A percentile compares a stretch with the other conserved stretches of the same genome.
Conservation (phyloP, 495 filamentous ascomycete genomes). For the Durotheca rogersii region DNA sequence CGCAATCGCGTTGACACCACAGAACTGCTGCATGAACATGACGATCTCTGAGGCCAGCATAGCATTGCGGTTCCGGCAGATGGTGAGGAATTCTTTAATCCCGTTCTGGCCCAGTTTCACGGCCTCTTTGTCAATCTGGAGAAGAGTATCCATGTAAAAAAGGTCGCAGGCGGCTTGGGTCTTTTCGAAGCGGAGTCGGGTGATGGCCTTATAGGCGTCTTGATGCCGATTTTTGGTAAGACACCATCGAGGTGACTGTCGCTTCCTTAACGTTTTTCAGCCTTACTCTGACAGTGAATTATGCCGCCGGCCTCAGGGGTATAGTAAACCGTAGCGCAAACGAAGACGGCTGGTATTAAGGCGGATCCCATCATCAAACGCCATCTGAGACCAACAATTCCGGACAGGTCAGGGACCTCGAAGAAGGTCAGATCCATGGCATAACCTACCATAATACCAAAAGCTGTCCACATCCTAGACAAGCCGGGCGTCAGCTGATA, state of each 20-base stretch:
- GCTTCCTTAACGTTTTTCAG: conserved; percentile 7
- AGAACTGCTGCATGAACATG: conserved; percentile 87
- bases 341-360: conserved; percentile 69
- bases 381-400: conserved; percentile 73
- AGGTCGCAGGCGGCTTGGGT: conserved; percentile 79
- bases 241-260: conserved; percentile 65
- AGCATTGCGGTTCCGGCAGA: conserved; percentile 76
- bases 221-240: conserved; percentile 66
- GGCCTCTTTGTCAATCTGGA: conserved; percentile 63
- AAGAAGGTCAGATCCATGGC: conserved; percentile 72
- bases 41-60: conserved; percentile 72
- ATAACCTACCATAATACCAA: conserved; percentile 79
- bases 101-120: conserved; percentile 63
- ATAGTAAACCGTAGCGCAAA: conserved; percentile 67
- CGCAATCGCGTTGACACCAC: conserved; percentile 63
- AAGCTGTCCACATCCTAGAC: conserved; percentile 85
- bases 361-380: conserved; percentile 82
- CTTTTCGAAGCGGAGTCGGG: conserved; percentile 64
- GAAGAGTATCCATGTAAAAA: conserved; percentile 75
- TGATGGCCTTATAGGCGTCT: conserved; percentile 67
- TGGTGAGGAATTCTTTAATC: conserved; percentile 66
- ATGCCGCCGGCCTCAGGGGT: conserved; percentile 62
- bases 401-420: conserved; percentile 53
- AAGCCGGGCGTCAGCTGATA: too few relatives aligned
- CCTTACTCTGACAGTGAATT: background rate